Evolutionary conservation across 495 filamentous ascomycete genomes (phyloP).

Genomic region (Xylaria telfairii): DNA sequence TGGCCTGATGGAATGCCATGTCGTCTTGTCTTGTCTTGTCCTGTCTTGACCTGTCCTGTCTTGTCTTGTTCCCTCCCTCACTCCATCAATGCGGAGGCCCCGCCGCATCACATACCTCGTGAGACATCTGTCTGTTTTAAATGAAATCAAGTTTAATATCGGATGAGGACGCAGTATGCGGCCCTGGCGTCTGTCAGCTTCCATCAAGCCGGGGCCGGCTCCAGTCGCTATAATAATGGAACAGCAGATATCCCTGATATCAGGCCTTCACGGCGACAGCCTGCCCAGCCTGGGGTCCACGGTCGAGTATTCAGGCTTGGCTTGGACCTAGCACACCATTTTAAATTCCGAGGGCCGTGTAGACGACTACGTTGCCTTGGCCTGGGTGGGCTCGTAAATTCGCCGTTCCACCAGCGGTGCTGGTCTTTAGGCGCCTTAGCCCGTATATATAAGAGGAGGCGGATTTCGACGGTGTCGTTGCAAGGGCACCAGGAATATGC

Average conservation of each 20-base stretch:
- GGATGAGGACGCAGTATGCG: slow-evolving; percentile 15
- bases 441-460: neutral
- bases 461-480: neutral
- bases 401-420: neutral
- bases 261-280: neutral
- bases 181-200: neutral
- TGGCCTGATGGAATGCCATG: neutral
- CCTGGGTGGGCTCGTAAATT: neutral
- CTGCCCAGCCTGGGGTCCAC: neutral
- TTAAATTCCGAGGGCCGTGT: neutral
- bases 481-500: neutral
- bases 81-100: slow-evolving; percentile 6
- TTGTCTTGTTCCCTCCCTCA: neutral
- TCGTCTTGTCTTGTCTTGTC: too few relatives aligned
- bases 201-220: neutral
- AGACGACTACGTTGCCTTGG: neutral
- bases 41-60: too few relatives aligned
- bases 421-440: neutral
- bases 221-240: neutral
- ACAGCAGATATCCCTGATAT: neutral
- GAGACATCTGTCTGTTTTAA: slow-evolving; percentile 1
- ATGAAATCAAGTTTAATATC: slow-evolving; percentile 12
- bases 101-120: slow-evolving; percentile 10
- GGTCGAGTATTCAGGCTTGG: neutral
- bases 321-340: neutral